Conservation (phyloP, 2,329 filamentous ascomycete species). For the Verticillium tricorpus region DNA sequence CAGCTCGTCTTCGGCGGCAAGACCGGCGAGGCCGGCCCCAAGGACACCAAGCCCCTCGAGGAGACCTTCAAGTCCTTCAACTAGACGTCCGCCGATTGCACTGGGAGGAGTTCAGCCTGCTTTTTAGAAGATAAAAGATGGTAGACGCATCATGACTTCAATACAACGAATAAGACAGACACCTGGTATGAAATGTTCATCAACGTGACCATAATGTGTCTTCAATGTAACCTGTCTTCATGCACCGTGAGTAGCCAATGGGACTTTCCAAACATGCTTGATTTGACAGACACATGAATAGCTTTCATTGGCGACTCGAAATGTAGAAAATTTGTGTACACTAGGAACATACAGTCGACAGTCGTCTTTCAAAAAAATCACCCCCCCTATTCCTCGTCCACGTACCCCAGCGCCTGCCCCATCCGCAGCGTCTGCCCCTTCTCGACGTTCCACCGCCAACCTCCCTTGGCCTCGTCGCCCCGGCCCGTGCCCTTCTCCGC, state of each 20-base stretch:
- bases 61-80: slow-evolving; percentile 64
- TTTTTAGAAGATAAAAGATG: background rate
- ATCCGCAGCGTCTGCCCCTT: slow-evolving; percentile 87
- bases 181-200: too few relatives aligned
- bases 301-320: too few relatives aligned
- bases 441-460: slow-evolving; percentile 82
- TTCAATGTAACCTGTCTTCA: too few relatives aligned
- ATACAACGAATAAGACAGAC: background rate
- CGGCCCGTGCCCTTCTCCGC: slow-evolving; percentile 6
- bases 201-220: too few relatives aligned
- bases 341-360: background rate
- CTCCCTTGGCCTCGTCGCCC: slow-evolving; percentile 55
- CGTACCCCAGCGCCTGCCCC: slow-evolving; percentile 77
- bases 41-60: slow-evolving; percentile 61
- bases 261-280: background rate
- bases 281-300: too few relatives aligned
- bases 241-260: background rate
- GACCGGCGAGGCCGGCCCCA: slow-evolving; percentile 52
- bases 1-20: slow-evolving; percentile 80
- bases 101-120: background rate
- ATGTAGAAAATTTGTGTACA: background rate
- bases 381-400: slow-evolving; percentile 42
- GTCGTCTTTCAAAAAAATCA: background rate
- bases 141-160: background rate
- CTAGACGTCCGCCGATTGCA: slow-evolving; percentile 10